Conservation (phyloP, 176 grass and related monocot genomes). For the Oryza glaberrima region DNA sequence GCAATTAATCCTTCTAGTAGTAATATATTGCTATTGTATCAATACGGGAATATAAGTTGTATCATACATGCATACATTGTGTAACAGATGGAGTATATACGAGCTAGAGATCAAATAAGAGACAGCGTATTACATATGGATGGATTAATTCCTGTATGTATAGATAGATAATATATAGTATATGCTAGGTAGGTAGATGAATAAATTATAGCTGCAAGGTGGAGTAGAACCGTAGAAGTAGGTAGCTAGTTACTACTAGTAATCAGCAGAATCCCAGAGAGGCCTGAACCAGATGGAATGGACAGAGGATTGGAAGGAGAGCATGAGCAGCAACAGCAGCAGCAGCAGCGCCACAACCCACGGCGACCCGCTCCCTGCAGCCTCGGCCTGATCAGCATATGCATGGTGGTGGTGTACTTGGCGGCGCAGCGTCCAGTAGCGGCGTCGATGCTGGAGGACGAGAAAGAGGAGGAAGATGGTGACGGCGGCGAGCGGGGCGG, state of each 20-base stretch:
- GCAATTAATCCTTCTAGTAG: background rate
- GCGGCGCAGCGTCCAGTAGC: constrained; percentile 34
- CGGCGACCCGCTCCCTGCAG: background rate
- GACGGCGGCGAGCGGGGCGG: constrained; percentile 46
- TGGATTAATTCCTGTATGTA: too few relatives aligned
- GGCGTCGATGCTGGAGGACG: constrained; percentile 39
- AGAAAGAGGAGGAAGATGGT: constrained; percentile 49
- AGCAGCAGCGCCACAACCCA: constrained; percentile 22
- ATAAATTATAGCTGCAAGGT: too few relatives aligned
- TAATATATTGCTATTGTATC: background rate
- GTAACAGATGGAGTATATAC: background rate
- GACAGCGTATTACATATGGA: too few relatives aligned
- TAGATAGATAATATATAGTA: background rate
- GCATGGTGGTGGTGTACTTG: too few relatives aligned
- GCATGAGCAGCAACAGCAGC: constrained; percentile 61
- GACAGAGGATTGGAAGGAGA: constrained; percentile 58
- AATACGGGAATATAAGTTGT: background rate
- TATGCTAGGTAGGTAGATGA: too few relatives aligned
- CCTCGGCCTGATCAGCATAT: too few relatives aligned
- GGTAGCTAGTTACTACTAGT: background rate
- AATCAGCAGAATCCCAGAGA: constrained; percentile 45
- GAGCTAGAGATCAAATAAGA: background rate
- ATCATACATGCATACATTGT: background rate
- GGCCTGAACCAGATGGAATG: constrained; percentile 77
- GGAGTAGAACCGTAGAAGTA: too few relatives aligned